phyloP scores from a whole-genome alignment of 2,329 filamentous ascomycete species.

The Beauveria varroae region DNA sequence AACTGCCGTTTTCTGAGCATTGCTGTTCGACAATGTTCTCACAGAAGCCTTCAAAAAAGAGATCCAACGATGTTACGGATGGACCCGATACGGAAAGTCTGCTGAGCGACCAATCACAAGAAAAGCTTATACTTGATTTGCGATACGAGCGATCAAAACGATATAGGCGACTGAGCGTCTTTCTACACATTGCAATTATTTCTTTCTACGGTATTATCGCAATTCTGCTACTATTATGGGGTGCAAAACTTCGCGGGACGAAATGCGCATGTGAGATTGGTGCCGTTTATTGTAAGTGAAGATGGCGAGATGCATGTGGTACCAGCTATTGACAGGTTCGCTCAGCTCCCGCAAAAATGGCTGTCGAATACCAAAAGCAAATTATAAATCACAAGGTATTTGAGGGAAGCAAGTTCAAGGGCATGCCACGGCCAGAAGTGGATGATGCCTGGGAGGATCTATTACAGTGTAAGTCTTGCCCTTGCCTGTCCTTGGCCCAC shows the following conservation, averaged over 20 bases:
- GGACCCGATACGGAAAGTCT: conserved; percentile 4
- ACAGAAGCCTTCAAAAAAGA: not conserved
- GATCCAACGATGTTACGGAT: not conserved
- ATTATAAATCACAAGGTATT: not conserved
- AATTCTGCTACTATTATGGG: conserved; percentile 3
- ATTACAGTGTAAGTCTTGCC: not conserved
- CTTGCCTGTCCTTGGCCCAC: too few relatives aligned
- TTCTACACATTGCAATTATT: not conserved
- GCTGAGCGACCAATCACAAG: conserved; percentile 1
- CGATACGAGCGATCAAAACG: not conserved
- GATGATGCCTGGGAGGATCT: conserved; percentile 8
- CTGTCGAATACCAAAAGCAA: conserved; percentile 7
- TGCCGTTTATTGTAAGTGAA: conserved; percentile 8
- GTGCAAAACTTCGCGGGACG: not conserved
- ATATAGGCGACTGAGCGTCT: not conserved
- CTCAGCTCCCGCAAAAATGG: conserved; percentile 8
- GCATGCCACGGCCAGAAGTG: conserved; percentile 6
- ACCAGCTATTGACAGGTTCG: not conserved
- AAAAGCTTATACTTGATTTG: not conserved
- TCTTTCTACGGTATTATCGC: not conserved
- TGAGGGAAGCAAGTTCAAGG: conserved; percentile 4
- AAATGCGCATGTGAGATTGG: conserved; percentile 1
- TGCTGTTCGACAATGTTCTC: not conserved
- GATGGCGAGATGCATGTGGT: too few relatives aligned
- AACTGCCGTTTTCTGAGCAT: not conserved